Evolutionary conservation across 1,139 yeast species (phyloP).

Genomic region (Wickerhamiella infanticola): DNA sequence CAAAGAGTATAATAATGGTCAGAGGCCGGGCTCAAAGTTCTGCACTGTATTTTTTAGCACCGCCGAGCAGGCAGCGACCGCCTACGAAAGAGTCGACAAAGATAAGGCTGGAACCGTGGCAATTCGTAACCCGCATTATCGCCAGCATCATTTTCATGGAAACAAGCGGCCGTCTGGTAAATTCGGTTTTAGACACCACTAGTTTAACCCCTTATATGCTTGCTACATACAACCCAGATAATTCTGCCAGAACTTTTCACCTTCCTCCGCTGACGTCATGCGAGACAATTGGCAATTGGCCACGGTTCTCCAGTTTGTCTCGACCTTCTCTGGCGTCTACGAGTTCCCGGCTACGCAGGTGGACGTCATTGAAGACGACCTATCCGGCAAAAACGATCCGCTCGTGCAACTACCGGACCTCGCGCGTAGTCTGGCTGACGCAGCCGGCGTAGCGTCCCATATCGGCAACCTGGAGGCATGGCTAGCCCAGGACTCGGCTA

Average conservation of each 20-base stretch:
- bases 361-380: constrained; percentile 21
- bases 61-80: constrained; percentile 23
- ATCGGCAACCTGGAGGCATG: background rate
- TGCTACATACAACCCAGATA: too few relatives aligned
- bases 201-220: too few relatives aligned
- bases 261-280: constrained; percentile 2
- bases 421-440: background rate
- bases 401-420: constrained; percentile 1
- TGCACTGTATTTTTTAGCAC: constrained; percentile 27
- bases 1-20: constrained; percentile 14
- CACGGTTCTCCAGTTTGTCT: constrained; percentile 16
- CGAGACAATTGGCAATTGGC: constrained; percentile 20
- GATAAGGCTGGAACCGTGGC: constrained; percentile 16
- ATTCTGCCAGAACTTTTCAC: too few relatives aligned
- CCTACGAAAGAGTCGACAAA: constrained; percentile 23
- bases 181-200: too few relatives aligned
- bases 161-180: too few relatives aligned
- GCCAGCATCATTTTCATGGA: too few relatives aligned
- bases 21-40: constrained; percentile 18
- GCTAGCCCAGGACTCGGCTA: background rate
- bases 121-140: background rate
- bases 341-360: constrained; percentile 15
- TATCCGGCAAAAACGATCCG: constrained; percentile 14
- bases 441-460: background rate
- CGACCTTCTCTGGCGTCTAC: constrained; percentile 16